Base-by-base conservation (phyloP, 345 rosid species). In the Geranium brycei region DNA sequence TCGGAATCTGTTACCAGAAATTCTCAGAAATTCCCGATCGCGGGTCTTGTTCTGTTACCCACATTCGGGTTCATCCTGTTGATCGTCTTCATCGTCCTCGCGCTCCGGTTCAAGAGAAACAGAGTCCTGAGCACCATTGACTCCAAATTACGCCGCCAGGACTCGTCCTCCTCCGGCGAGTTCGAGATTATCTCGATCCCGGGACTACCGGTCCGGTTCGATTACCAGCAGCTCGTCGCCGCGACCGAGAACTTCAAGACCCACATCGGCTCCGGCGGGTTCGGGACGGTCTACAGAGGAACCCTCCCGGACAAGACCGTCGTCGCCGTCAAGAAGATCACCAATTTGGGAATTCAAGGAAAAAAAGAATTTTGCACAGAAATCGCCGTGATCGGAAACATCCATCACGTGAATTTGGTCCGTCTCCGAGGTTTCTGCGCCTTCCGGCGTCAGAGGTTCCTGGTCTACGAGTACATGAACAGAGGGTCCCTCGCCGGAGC, bases 261-360 rank as follows among this genome's bases (percentile, higher is more conserved):
- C 28, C 60, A 32, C 17, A 68, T 69, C 51, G 77, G 77, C 1
- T 35, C 61, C 6, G 77, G 77, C 19, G 77, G 77, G n/a, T 73
- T 73, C 14, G 77, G 77, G 3, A 51, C 60, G 15, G 77, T 73
- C 4, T 69, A 64, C 59, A 38, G 62, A 59, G 73, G 77, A 1
- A 66, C 19, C 47, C 38, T 73, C 13, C 17, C 17, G 0, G 55
- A 66, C 61, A 53, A 68, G 11, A 58, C 58, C 2, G 59, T 11
- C 47, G 58, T 73, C 17, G 73, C 77, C 7, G 73, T 69, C 32
- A 73, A 73, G 70, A 58, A 64, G 51, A 60, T 73, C 5, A 64
- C 60, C 41, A 30, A 63, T 11, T 58, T 66, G 19, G 64, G 64
- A 12, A 14, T 18, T 2, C 73, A 65, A 53, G 77, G 66, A 5